phyloP scores from a whole-genome alignment of 2,329 filamentous ascomycete species.

The Metarhizium album region DNA sequence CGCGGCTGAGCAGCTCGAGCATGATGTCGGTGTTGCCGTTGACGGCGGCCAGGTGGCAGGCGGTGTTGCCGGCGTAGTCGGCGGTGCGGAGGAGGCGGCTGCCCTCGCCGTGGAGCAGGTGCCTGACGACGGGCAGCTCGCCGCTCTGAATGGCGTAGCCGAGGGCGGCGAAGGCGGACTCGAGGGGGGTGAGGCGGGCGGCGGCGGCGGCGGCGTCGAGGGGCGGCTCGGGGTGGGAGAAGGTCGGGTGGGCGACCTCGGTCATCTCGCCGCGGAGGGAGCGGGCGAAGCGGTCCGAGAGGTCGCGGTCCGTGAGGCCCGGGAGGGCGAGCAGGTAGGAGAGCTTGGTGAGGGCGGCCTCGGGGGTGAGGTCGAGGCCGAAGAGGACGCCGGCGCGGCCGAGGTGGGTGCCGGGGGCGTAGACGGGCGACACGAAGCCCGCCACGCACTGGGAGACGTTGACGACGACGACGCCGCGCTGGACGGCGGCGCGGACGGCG shows the following conservation, averaged over 20 bases:
- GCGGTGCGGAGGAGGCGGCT: constrained; percentile 58
- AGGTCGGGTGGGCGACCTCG: constrained; percentile 59
- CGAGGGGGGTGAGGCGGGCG: constrained; percentile 32
- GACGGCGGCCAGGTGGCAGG: constrained; percentile 46
- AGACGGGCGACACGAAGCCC: constrained; percentile 67
- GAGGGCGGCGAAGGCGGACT: constrained; percentile 63
- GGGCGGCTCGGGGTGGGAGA: constrained; percentile 57
- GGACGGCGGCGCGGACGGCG: constrained; percentile 66
- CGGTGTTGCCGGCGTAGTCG: constrained; percentile 76
- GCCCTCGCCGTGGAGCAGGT: constrained; percentile 57
- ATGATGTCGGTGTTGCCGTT: constrained; percentile 44
- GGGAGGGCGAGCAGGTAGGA: constrained; percentile 70
- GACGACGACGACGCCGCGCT: constrained; percentile 73
- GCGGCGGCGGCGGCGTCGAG: constrained; percentile 28
- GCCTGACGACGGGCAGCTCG: constrained; percentile 52
- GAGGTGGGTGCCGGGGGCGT: constrained; percentile 65
- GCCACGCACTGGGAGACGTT: constrained; percentile 85
- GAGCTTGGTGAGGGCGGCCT: constrained; percentile 84
- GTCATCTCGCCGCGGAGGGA: constrained; percentile 81
- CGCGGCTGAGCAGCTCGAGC: constrained; percentile 45
- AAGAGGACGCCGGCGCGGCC: constrained; percentile 80
- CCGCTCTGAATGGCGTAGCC: constrained; percentile 71
- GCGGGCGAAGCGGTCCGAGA: constrained; percentile 59
- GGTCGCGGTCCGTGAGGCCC: constrained; percentile 50
- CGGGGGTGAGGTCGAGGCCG: constrained; percentile 78